Conservation (phyloP, 164 flowering plant genomes). For the Kalanchoe fedtschenkoi region DNA sequence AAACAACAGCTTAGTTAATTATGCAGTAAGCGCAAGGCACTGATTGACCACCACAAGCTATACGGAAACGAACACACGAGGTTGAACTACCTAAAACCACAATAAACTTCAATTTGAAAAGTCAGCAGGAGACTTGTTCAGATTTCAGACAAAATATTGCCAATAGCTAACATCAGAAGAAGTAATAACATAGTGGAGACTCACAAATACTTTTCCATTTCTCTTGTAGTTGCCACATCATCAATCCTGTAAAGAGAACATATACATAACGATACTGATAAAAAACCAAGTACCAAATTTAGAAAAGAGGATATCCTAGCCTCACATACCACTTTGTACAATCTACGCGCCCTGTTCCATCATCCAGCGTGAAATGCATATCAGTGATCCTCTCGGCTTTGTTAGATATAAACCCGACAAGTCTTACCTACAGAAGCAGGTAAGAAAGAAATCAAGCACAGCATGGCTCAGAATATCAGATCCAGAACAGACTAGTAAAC, state of each 20-base stretch:
- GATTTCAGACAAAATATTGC: not conserved
- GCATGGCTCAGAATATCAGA: not conserved
- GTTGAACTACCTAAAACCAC: too few relatives aligned
- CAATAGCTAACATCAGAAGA: not conserved
- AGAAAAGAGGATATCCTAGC: not conserved
- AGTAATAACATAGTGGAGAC: slow-evolving; percentile 13
- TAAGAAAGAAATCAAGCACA: not conserved
- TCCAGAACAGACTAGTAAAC: not conserved
- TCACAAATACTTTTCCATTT: slow-evolving; percentile 51
- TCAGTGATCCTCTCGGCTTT: slow-evolving; percentile 62
- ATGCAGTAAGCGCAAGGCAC: not conserved
- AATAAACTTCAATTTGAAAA: too few relatives aligned
- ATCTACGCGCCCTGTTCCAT: slow-evolving; percentile 83
- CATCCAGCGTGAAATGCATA: slow-evolving; percentile 57
- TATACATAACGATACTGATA: not conserved
- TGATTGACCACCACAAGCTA: not conserved
- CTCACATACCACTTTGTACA: slow-evolving; percentile 70
- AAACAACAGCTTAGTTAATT: not conserved
- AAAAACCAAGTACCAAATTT: not conserved
- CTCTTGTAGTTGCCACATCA: slow-evolving; percentile 45
- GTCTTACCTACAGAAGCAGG: slow-evolving; percentile 42
- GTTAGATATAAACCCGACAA: slow-evolving; percentile 58
- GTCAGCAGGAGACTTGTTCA: not conserved
- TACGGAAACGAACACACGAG: not conserved
- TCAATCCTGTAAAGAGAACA: slow-evolving; percentile 36